Evolutionary conservation across 2,329 filamentous ascomycete species (phyloP).

Genomic region (Rutstroemia sp.): DNA sequence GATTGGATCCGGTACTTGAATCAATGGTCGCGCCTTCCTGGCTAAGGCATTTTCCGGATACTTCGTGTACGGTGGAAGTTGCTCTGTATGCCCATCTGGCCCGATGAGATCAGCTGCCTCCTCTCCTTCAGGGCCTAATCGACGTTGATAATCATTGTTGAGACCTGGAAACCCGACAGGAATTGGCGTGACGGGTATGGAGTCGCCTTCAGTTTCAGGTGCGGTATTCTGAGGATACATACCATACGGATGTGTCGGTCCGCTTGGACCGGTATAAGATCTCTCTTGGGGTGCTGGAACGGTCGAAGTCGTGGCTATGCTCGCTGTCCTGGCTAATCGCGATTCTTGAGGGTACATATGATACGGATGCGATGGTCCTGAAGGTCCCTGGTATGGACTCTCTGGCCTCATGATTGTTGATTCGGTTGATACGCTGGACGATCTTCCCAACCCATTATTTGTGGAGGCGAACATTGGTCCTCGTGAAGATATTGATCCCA

Average conservation of each 20-base stretch:
- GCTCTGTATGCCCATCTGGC: constrained; percentile 81
- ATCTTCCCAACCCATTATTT: constrained; percentile 13
- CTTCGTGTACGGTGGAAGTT: constrained; percentile 83
- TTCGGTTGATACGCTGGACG: constrained; percentile 25
- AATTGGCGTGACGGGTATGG: constrained; percentile 35
- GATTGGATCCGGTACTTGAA: constrained; percentile 14
- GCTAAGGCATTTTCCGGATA: constrained; percentile 69
- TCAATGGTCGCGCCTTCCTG: constrained; percentile 41
- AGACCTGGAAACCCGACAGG: constrained; percentile 70
- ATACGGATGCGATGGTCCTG: constrained; percentile 76
- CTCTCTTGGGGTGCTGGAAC: constrained; percentile 46
- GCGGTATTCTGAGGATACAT: constrained; percentile 79
- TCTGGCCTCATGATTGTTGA: constrained; percentile 31
- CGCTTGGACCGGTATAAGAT: constrained; percentile 52
- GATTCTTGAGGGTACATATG: constrained; percentile 79
- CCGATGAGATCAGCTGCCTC: constrained; percentile 83
- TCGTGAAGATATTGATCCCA: constrained; percentile 24
- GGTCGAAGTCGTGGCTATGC: constrained; percentile 66
- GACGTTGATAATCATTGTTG: constrained; percentile 58
- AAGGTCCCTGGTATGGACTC: constrained; percentile 51
- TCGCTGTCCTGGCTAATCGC: constrained; percentile 42
- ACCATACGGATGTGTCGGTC: constrained; percentile 76
- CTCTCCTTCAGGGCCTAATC: constrained; percentile 72
- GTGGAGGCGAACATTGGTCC: constrained; percentile 14
- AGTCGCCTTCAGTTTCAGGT: constrained; percentile 37